These are phyloP conservation scores for Yamadazyma jaroonii DNA, from an alignment of 1,139 yeast species.

Conservation along the genomic window DNA sequence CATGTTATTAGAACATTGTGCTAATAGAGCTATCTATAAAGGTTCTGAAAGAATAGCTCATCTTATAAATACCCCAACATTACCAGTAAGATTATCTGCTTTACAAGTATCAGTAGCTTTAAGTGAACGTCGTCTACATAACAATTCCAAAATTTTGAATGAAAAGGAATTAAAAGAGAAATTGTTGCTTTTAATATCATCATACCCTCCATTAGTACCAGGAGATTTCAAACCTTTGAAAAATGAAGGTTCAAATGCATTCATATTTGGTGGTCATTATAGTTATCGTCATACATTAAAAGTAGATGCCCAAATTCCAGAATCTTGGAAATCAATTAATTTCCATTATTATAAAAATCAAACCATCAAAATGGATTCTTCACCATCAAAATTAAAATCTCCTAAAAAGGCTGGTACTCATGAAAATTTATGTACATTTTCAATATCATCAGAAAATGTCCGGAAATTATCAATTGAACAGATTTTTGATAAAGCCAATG, in stretches of 20 bases:
- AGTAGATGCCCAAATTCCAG: slow-evolving; percentile 47
- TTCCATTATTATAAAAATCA: slow-evolving; percentile 49
- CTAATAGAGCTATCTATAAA: slow-evolving; percentile 64
- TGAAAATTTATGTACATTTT: slow-evolving; percentile 49
- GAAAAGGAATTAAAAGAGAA: slow-evolving; percentile 43
- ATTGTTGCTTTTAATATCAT: slow-evolving; percentile 50
- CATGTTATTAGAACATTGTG: slow-evolving; percentile 65
- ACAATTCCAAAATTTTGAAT: slow-evolving; percentile 40
- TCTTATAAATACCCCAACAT: slow-evolving; percentile 58
- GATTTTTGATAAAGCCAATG: slow-evolving; percentile 59
- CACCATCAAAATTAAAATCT: slow-evolving; percentile 7
- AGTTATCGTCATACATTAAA: slow-evolving; percentile 54
- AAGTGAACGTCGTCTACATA: slow-evolving; percentile 54
- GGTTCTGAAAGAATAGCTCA: slow-evolving; percentile 62
- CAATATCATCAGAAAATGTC: slow-evolving; percentile 47
- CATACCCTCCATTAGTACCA: slow-evolving; percentile 53
- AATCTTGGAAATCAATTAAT: slow-evolving; percentile 55
- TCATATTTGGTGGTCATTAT: slow-evolving; percentile 45
- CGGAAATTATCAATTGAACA: slow-evolving; percentile 55
- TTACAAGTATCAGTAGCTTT: slow-evolving; percentile 61
- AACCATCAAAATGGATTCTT: slow-evolving; percentile 2
- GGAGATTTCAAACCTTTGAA: slow-evolving; percentile 30
- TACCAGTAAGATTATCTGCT: slow-evolving; percentile 59
- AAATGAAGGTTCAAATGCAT: slow-evolving; percentile 16
- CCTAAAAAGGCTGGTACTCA: slow-evolving; percentile 11